phyloP scores from a whole-genome alignment of 495 filamentous ascomycete genomes.

The Penicillium ucsense region DNA sequence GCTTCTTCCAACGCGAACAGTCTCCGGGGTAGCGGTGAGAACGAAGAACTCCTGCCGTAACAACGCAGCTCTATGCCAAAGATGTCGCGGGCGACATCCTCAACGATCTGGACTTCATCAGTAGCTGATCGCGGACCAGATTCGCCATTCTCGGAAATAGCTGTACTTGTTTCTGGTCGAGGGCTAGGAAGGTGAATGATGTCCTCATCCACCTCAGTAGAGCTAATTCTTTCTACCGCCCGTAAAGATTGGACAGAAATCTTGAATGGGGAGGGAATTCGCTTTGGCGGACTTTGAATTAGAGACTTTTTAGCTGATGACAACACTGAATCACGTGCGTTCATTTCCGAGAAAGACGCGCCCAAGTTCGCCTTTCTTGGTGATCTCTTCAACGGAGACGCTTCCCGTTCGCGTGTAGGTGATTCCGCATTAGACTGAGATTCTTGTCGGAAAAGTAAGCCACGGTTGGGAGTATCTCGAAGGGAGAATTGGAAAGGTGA shows the following conservation, averaged over 20 bases:
- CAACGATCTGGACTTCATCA: constrained; percentile 14
- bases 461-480: constrained; percentile 26
- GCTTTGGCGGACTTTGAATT: constrained; percentile 37
- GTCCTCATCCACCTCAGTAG: neutral
- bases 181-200: neutral
- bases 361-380: constrained; percentile 34
- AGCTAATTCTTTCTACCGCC: neutral
- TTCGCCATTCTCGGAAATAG: neutral
- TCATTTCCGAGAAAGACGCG: constrained; percentile 23
- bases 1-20: neutral
- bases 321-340: constrained; percentile 20
- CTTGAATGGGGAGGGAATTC: constrained; percentile 30
- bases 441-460: constrained; percentile 14
- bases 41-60: constrained; percentile 2
- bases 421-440: constrained; percentile 9
- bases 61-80: constrained; percentile 17
- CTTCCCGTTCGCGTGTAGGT: constrained; percentile 18
- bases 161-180: neutral
- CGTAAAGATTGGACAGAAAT: constrained; percentile 14
- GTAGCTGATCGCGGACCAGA: neutral
- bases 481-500: constrained; percentile 41
- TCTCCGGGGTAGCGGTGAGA: constrained; percentile 2
- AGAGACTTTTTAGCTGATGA: constrained; percentile 26
- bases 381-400: constrained; percentile 36
- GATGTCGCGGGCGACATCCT: constrained; percentile 20